Evolutionary conservation across 768 basidiomycete species (phyloP).

Genomic region (Punctularia strigosozonata): DNA sequence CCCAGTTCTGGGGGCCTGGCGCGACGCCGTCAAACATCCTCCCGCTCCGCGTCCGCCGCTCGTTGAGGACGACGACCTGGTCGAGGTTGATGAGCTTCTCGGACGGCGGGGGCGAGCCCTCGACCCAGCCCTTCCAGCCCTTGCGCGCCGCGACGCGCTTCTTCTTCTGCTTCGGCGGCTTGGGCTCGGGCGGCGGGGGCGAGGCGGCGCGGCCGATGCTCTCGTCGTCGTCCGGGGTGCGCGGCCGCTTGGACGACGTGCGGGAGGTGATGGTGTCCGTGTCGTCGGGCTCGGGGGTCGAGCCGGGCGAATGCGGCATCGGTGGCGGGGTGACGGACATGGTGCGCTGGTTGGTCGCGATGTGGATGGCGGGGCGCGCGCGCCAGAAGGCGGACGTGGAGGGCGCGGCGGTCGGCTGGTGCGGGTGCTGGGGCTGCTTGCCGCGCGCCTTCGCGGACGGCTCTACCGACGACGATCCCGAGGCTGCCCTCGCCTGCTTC

Average conservation of each 20-base stretch:
- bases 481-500: slow-evolving; percentile 21
- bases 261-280: slow-evolving; percentile 65
- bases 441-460: slow-evolving; percentile 14
- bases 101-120: slow-evolving; percentile 72
- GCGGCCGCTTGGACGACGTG: slow-evolving; percentile 72
- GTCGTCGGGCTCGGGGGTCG: slow-evolving; percentile 66
- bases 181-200: slow-evolving; percentile 13
- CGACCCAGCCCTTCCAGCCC: slow-evolving; percentile 89
- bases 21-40: slow-evolving; percentile 78
- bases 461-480: slow-evolving; percentile 11
- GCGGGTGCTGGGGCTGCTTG: slow-evolving; percentile 11
- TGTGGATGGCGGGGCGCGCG: slow-evolving; percentile 61
- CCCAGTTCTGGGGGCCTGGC: slow-evolving; percentile 69
- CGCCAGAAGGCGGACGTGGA: slow-evolving; percentile 49
- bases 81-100: slow-evolving; percentile 77
- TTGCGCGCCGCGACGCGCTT: slow-evolving; percentile 57
- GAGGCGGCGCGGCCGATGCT: slow-evolving; percentile 13
- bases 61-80: slow-evolving; percentile 53
- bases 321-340: slow-evolving; percentile 70
- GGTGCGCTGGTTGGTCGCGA: slow-evolving; percentile 57
- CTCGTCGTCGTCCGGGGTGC: slow-evolving; percentile 49
- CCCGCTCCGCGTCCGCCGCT: slow-evolving; percentile 72
- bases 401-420: slow-evolving; percentile 10
- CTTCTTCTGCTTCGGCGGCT: slow-evolving; percentile 36
- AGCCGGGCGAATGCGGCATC: slow-evolving; percentile 50